Evolutionary conservation across 78 protist genomes (phyloP).

Genomic region (Speleostelium caveatum): DNA sequence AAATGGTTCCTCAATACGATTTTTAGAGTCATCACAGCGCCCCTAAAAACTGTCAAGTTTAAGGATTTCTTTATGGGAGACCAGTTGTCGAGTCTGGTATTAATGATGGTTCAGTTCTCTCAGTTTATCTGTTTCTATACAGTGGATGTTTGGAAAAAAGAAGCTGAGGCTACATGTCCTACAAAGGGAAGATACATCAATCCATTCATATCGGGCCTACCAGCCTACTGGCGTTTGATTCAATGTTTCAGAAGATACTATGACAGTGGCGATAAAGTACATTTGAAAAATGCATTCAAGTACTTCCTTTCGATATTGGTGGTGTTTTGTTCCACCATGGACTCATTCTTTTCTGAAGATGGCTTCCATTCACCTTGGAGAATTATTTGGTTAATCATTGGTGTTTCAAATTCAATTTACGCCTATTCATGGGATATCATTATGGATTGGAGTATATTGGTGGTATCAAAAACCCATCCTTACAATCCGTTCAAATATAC

Average conservation of each 20-base stretch:
- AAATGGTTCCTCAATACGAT: constrained; percentile 55
- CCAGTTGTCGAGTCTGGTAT: constrained; percentile 28
- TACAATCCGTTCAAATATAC: constrained; percentile 42
- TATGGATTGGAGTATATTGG: constrained; percentile 66
- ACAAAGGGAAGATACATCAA: constrained; percentile 26
- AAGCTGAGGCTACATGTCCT: neutral
- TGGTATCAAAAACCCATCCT: constrained; percentile 8
- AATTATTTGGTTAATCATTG: constrained; percentile 47
- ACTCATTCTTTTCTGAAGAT: constrained; percentile 22
- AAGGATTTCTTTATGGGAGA: constrained; percentile 80
- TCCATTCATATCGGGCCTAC: constrained; percentile 67
- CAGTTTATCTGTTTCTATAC: constrained; percentile 61
- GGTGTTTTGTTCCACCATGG: constrained; percentile 52
- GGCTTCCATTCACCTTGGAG: constrained; percentile 45
- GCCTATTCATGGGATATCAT: constrained; percentile 70
- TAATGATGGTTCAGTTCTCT: constrained; percentile 48
- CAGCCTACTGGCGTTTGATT: constrained; percentile 82
- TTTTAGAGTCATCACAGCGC: constrained; percentile 44
- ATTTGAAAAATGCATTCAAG: constrained; percentile 75
- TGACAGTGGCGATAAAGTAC: constrained; percentile 71
- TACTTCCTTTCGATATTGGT: constrained; percentile 42
- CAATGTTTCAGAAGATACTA: constrained; percentile 88
- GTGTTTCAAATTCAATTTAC: constrained; percentile 28
- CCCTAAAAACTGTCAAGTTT: constrained; percentile 34
- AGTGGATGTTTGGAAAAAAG: constrained; percentile 5